Conservation (phyloP, 169 alveolate genomes). For the Eimeria tenella region DNA sequence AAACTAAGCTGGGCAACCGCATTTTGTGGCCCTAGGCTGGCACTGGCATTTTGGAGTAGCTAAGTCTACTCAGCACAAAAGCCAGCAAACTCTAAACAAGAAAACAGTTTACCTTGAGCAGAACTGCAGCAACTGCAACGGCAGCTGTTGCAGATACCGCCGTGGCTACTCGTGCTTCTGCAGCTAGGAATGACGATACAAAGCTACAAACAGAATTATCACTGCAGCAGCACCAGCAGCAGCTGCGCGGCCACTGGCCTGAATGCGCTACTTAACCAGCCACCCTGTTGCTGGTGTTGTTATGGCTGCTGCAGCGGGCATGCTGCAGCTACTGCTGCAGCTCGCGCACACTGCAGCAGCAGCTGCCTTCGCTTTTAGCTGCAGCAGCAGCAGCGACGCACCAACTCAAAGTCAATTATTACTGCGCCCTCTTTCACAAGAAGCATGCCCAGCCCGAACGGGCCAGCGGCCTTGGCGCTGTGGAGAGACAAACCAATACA, state of each 20-base stretch:
- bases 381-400: constrained; percentile 39
- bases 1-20: no score
- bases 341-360: constrained; percentile 14
- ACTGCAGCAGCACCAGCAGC: constrained; percentile 36
- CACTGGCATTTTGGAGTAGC: no score
- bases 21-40: no score
- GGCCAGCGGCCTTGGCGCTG: constrained; percentile 2
- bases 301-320: background rate
- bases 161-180: constrained; percentile 24
- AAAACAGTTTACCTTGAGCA: constrained; percentile 20
- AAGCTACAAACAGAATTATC: constrained; percentile 13
- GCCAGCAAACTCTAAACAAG: constrained; percentile 30
- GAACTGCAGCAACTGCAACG: constrained; percentile 41
- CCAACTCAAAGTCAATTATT: background rate
- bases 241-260: constrained; percentile 25
- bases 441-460: background rate
- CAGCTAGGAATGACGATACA: background rate
- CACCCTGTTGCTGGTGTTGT: constrained; percentile 7
- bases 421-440: constrained; percentile 10
- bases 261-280: constrained; percentile 33
- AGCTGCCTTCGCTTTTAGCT: constrained; percentile 14
- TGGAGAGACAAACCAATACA: background rate
- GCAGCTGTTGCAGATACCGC: constrained; percentile 1
- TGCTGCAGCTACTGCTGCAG: constrained; percentile 21
- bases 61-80: background rate